Conservation (phyloP, 495 filamentous ascomycete species). For the Penicillium paradoxum region DNA sequence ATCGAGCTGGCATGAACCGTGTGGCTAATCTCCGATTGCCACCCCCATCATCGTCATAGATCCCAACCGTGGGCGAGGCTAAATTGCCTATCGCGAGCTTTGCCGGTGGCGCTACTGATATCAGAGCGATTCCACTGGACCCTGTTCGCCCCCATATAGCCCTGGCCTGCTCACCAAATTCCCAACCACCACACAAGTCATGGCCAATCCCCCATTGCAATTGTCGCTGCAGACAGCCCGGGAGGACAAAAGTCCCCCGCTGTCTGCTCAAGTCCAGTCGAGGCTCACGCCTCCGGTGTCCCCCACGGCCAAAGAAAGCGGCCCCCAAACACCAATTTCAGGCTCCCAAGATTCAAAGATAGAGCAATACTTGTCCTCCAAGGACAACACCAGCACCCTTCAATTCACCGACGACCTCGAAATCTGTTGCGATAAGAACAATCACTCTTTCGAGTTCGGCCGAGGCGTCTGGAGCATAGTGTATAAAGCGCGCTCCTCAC, state of each 20-base stretch:
- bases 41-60: conserved; percentile 17
- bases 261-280: neutral
- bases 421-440: conserved; percentile 24
- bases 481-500: conserved; percentile 39
- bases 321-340: conserved; percentile 2
- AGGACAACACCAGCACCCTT: conserved; percentile 12
- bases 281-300: conserved; percentile 38
- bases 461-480: conserved; percentile 60
- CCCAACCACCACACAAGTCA: neutral
- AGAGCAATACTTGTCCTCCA: conserved; percentile 2
- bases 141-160: neutral
- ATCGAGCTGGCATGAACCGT: too few species aligned
- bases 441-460: conserved; percentile 43
- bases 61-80: conserved; percentile 19
- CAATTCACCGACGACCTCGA: conserved; percentile 36
- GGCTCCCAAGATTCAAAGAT: conserved; percentile 1
- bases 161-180: neutral
- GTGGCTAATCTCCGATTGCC: neutral
- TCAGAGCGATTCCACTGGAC: conserved; percentile 1
- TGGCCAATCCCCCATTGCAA: conserved; percentile 20
- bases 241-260: conserved; percentile 7
- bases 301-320: conserved; percentile 25
- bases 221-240: conserved; percentile 24
- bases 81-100: conserved; percentile 2
- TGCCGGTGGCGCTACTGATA: conserved; percentile 17